These are phyloP conservation scores for Gracilaria caudata DNA, from an alignment of 23 red algal species.

Conservation along the genomic window DNA sequence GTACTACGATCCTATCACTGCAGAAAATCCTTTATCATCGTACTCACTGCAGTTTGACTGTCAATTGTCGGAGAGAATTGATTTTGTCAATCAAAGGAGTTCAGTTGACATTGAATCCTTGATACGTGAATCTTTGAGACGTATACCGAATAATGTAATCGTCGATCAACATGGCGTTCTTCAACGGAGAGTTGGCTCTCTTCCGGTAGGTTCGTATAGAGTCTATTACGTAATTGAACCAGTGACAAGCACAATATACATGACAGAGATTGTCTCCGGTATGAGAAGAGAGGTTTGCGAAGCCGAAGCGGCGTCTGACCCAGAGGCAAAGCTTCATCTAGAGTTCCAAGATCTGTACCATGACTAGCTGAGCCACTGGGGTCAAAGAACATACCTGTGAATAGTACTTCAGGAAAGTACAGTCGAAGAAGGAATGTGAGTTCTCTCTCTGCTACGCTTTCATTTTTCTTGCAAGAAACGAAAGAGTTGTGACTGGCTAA, in stretches of 20 bases:
- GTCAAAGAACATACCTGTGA: background rate
- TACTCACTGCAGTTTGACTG: slow-evolving; percentile 18
- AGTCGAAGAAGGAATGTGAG: no score
- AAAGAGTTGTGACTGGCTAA: no score
- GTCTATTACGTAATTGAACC: slow-evolving; percentile 20
- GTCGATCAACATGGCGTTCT: background rate
- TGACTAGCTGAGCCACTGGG: background rate
- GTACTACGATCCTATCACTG: slow-evolving; percentile 68
- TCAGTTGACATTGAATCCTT: slow-evolving; percentile 47
- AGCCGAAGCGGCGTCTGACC: slow-evolving; percentile 56
- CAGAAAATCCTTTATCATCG: background rate
- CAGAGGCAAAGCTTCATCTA: slow-evolving; percentile 51
- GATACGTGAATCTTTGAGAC: slow-evolving; percentile 38
- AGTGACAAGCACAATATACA: background rate
- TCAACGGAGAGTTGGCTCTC: background rate
- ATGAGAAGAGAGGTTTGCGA: slow-evolving; percentile 65
- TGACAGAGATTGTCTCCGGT: slow-evolving; percentile 52
- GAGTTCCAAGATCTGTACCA: slow-evolving; percentile 46
- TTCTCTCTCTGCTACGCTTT: no score
- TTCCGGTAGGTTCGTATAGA: slow-evolving; percentile 67
- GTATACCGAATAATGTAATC: slow-evolving; percentile 6
- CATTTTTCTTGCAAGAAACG: no score
- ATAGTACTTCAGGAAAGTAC: no score
- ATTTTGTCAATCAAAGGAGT: slow-evolving; percentile 53
- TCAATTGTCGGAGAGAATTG: slow-evolving; percentile 26